A percentile compares a stretch with the other conserved stretches of the same genome.
Evolutionary conservation across 495 filamentous ascomycete genomes (phyloP).

Genomic region (Tuber aestivum): DNA sequence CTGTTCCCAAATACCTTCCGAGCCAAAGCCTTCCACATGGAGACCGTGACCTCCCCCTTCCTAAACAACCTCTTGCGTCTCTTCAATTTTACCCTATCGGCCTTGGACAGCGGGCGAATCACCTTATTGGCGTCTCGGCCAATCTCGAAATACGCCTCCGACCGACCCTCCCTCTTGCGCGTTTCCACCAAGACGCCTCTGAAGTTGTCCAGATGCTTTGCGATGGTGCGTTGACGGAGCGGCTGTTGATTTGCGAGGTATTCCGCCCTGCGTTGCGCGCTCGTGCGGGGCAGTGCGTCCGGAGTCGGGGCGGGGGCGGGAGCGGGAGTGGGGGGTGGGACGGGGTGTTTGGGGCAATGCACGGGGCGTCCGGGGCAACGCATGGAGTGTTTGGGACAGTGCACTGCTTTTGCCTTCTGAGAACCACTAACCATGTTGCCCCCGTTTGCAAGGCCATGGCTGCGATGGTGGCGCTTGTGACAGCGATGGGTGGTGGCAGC

Average conservation of each 20-base stretch:
- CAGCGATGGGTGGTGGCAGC: background rate
- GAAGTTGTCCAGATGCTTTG: background rate
- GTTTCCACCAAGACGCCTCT: background rate
- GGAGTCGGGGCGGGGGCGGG: no score
- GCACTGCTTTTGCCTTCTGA: no score
- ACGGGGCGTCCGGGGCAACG: background rate
- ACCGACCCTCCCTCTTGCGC: background rate
- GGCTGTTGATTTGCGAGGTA: background rate
- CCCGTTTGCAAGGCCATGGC: background rate
- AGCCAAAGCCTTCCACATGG: background rate
- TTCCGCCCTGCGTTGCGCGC: background rate
- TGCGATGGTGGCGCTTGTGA: background rate
- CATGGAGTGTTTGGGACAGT: no score
- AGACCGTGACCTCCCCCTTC: background rate
- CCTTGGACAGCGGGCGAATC: background rate
- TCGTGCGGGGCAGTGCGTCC: no score
- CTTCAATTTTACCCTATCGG: background rate
- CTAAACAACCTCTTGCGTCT: background rate
- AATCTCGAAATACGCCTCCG: background rate
- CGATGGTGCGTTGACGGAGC: background rate
- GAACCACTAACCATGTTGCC: background rate
- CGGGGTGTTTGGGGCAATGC: no score
- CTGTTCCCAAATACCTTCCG: background rate
- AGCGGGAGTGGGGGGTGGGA: no score
- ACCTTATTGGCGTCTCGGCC: background rate